Conservation (phyloP, 2,329 filamentous ascomycete species). For the Davidsoniella eucalypti region DNA sequence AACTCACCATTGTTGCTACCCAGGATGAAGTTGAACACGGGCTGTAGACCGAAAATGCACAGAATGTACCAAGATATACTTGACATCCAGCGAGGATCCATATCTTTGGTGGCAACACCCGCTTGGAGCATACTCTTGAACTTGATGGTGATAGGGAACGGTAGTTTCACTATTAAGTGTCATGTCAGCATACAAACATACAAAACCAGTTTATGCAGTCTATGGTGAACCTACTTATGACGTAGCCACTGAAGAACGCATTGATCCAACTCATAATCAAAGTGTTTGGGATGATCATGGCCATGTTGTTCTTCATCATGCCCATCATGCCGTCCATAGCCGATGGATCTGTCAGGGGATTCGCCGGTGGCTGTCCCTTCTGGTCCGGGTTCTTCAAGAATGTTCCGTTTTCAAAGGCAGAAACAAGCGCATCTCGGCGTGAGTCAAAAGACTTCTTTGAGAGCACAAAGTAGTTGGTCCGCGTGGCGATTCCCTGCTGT, state of each 20-base stretch:
- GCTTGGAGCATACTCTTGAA: conserved; percentile 99
- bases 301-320: conserved; percentile 99
- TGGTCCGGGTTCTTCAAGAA: conserved; percentile 82
- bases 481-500: conserved; percentile 68
- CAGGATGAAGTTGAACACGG: conserved; percentile 91
- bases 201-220: background rate
- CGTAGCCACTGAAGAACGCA: conserved; percentile 94
- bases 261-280: conserved; percentile 99
- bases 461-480: conserved; percentile 65
- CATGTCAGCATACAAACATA: background rate
- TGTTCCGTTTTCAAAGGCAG: conserved; percentile 67
- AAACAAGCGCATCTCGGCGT: conserved; percentile 65
- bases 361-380: conserved; percentile 73
- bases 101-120: conserved; percentile 83
- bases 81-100: conserved; percentile 97
- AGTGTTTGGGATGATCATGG: conserved; percentile 98
- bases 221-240: conserved; percentile 51
- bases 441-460: conserved; percentile 60
- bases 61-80: conserved; percentile 98
- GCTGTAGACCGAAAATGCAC: conserved; percentile 89
- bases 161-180: conserved; percentile 60
- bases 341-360: conserved; percentile 87
- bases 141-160: conserved; percentile 92
- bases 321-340: conserved; percentile 99
- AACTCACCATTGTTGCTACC: conserved; percentile 82